Evolutionary conservation across 2,329 filamentous ascomycete genomes (phyloP).

Genomic region (Colletotrichum eremochloae): DNA sequence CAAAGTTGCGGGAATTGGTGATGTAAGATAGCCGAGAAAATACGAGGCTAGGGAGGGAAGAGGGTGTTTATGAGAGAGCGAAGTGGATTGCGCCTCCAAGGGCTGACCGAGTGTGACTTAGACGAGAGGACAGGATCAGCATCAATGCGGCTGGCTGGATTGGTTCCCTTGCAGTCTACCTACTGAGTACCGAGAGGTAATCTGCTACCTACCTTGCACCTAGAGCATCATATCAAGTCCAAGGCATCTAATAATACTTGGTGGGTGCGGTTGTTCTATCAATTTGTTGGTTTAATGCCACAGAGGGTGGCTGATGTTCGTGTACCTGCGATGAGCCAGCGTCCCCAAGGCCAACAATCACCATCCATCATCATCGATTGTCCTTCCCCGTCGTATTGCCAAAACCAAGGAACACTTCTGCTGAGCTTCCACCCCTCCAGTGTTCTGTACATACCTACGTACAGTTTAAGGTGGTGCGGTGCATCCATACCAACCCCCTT

Average conservation of each 20-base stretch:
- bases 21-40: slow-evolving; percentile 30
- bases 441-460: too few relatives aligned
- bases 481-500: slow-evolving; percentile 26
- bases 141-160: slow-evolving; percentile 1
- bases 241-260: neutral
- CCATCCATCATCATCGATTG: neutral
- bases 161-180: neutral
- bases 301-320: slow-evolving; percentile 23
- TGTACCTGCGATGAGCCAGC: slow-evolving; percentile 24
- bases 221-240: neutral
- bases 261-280: neutral
- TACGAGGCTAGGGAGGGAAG: slow-evolving; percentile 32
- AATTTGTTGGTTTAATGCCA: slow-evolving; percentile 6
- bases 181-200: neutral
- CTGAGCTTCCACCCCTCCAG: neutral
- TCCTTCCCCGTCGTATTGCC: slow-evolving; percentile 5
- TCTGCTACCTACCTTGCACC: too few relatives aligned
- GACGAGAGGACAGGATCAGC: slow-evolving; percentile 17
- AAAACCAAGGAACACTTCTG: slow-evolving; percentile 24
- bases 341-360: neutral
- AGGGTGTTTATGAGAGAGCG: slow-evolving; percentile 29
- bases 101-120: slow-evolving; percentile 24
- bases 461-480: too few relatives aligned
- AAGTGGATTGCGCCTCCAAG: slow-evolving; percentile 26
- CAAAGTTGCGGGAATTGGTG: slow-evolving; percentile 19